Evolutionary conservation across 2,329 filamentous ascomycete genomes (phyloP), one percentile per base, ranked within the genome.

Genomic region (Emergomyces pasteurianus): DNA sequence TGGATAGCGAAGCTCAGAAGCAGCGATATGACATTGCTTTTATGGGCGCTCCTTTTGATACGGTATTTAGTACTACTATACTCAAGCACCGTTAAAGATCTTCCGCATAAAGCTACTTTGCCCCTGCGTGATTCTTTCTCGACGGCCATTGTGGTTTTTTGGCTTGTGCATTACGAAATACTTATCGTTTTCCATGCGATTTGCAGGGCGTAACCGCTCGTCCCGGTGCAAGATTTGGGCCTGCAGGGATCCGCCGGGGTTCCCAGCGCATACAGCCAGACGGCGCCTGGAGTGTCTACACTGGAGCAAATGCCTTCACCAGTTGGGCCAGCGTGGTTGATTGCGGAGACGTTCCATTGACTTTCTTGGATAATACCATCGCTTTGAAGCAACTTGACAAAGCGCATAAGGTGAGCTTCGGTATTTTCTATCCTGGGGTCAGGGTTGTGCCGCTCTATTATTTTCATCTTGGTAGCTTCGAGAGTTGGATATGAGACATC

Each of bases 331-430:
- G 78, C 49, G 83, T 96, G 62, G 79, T 92, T 58, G 92, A 96
- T 78, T 96, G 92, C 73, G 91, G 91, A 53, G 92, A 96, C 71
- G 90, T 95, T 60, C 90, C 91, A 26, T 80, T 95, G 66, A 89
- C 87, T 0, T 90, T 91, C 0, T 86, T 95, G 67, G 90, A 96
- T 77, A 96, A 96, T 72, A 84, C 80, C 1, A 79, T 95, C 21
- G 92, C 91, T 0, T 77, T 91, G 58, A 79, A 81, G 53, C 92
- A 96, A 75, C 95, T 96, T 90, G 89, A 83, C 36, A 84, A 86
- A 69, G 90, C 89, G 0, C 91, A 89, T 72, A 77, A 80, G 14
- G 87, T 92, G 74, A 83, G 95, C 2, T 40, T 9, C n/a, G 18
- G 14, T 5, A 31, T 3, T 31, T 23, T n/a, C 5, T 31, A 23